Conservation (phyloP, 73 alveolate genomes). For the Paramecium tetraurelia region DNA sequence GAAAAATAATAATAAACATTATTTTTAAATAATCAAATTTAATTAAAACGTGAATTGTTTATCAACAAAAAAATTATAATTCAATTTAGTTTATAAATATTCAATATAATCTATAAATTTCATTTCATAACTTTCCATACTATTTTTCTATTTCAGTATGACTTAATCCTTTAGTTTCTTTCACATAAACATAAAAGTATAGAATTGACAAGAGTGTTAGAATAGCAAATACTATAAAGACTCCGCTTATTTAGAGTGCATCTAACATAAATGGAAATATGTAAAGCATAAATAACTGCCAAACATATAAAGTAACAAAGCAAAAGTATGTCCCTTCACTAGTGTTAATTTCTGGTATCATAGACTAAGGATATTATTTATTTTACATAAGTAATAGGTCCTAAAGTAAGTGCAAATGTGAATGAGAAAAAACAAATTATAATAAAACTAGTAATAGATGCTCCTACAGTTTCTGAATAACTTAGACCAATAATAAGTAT, state of each 20-base stretch:
- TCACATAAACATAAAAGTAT: neutral
- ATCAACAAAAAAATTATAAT: no score
- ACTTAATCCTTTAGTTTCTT: neutral
- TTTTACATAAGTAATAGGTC: neutral
- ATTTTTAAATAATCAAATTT: no score
- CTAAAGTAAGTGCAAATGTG: neutral
- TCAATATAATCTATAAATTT: no score
- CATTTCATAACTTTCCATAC: neutral
- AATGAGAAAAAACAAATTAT: neutral
- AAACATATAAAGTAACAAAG: neutral
- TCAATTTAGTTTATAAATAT: no score
- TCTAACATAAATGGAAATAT: neutral
- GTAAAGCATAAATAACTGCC: neutral
- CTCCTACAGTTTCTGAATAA: neutral
- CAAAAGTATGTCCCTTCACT: slow-evolving; percentile 20
- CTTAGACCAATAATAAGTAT: neutral
- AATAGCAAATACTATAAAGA: neutral
- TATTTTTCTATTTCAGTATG: neutral
- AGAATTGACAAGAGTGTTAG: neutral
- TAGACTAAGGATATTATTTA: neutral
- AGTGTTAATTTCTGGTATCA: neutral
- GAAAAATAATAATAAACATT: no score
- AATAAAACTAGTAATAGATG: neutral
- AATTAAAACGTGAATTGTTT: no score
- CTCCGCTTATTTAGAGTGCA: neutral